Evolutionary conservation across 768 basidiomycete species (phyloP).

Genomic region (Rhodocollybia butyracea): DNA sequence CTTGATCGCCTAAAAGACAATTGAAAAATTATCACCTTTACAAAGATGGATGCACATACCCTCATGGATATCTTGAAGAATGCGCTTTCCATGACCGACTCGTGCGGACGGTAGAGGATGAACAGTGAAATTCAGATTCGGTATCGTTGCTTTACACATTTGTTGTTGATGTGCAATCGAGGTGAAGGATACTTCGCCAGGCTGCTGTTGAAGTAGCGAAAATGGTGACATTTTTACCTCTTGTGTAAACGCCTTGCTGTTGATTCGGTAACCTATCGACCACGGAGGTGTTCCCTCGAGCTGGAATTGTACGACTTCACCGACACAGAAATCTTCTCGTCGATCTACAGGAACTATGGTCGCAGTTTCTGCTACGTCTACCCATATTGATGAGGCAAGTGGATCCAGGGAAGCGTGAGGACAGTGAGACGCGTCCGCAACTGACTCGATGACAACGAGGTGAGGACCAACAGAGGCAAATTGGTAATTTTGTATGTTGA

Average conservation of each 20-base stretch:
- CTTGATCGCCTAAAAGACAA: slow-evolving; percentile 69
- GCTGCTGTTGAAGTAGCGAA: slow-evolving; percentile 75
- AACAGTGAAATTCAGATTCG: slow-evolving; percentile 69
- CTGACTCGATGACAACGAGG: slow-evolving; percentile 70
- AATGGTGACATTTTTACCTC: slow-evolving; percentile 81
- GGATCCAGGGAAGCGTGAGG: slow-evolving; percentile 68
- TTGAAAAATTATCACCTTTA: background rate
- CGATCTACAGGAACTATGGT: slow-evolving; percentile 84
- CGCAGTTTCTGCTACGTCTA: slow-evolving; percentile 96
- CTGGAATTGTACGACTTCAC: slow-evolving; percentile 87
- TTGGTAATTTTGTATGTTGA: slow-evolving; percentile 63
- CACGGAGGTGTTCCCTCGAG: slow-evolving; percentile 93
- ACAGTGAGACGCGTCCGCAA: slow-evolving; percentile 81
- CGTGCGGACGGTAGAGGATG: slow-evolving; percentile 86
- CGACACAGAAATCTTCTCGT: slow-evolving; percentile 82
- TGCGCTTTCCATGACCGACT: slow-evolving; percentile 80
- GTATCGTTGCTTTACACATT: slow-evolving; percentile 81
- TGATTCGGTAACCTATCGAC: slow-evolving; percentile 82
- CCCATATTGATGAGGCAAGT: slow-evolving; percentile 61
- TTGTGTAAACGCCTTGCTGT: slow-evolving; percentile 69
- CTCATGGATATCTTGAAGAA: slow-evolving; percentile 87
- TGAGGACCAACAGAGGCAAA: slow-evolving; percentile 84
- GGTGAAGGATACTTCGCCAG: slow-evolving; percentile 81
- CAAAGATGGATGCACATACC: slow-evolving; percentile 39
- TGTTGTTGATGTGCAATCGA: slow-evolving; percentile 92